Base-by-base conservation (phyloP, 2,329 filamentous ascomycete genomes). In the Parafenestella ontariensis region DNA sequence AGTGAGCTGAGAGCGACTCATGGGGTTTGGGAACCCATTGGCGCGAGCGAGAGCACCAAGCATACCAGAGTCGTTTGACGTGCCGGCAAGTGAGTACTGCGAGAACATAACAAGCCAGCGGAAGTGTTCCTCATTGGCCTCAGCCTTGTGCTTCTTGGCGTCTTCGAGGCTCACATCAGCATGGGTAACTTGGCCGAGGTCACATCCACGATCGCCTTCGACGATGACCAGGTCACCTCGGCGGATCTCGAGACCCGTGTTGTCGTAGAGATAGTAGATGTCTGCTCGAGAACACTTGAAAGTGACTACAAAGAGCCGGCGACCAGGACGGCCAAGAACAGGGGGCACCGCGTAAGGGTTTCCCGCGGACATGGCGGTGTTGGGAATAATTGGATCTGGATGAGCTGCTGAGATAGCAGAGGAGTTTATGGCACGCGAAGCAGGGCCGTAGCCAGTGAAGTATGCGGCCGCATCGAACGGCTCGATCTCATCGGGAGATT, bases 41-140 rank as follows among this genome's bases (percentile, higher is more conserved):
- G 71, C 73, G 26, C 72, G 69, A 45, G 70, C 69, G 24, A 75
- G 63, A 13, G 71, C 64, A 23, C 72, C 72, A 73, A 82, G 62
- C 78, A 91, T 72, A 40, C 67, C 71, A 87, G 90, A 73, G 31
- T 72, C 70, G 21, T 69, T 71, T 18, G 69, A 62, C 3, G 62
- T 63, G 7, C 71, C 71, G 13, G 71, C 64, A 29, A 73, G 59
- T 1, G 73, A 74, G 56, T 74, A 73, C 42, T 92, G 89, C 1
- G 92, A 96, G 76, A 97, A 99, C 90, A 98, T 95, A 90, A 98
- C 96, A 48, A 99, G 83, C 91, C 94, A 98, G 70, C 92, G 93
- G 79, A 96, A 97, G 74, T 99, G 95, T 73, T 98, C 92, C 73
- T 97, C 92, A 2, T 90, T 90, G 63, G 94, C 96, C 65, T 95